Conservation (phyloP, 108 stramenopile species). For the Chaetoceros muelleri region DNA sequence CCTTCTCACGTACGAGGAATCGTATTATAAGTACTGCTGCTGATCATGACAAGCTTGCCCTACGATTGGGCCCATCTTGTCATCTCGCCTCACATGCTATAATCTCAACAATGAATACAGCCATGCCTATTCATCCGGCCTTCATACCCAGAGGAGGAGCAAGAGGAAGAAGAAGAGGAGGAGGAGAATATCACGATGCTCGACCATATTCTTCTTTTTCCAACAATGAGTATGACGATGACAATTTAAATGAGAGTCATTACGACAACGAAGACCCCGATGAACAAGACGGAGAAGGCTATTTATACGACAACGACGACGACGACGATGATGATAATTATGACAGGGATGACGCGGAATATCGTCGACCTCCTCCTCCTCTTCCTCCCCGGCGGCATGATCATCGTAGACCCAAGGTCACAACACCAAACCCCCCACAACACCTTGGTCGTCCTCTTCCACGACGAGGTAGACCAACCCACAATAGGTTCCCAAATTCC, state of each 20-base stretch:
- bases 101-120: no score
- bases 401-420: conserved; percentile 5
- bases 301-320: neutral
- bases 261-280: neutral
- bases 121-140: no score
- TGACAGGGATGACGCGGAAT: neutral
- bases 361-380: neutral
- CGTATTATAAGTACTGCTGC: no score
- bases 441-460: neutral
- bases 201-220: no score
- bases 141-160: neutral
- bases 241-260: conserved; percentile 4
- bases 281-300: neutral
- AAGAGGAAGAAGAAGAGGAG: neutral
- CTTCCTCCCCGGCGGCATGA: conserved; percentile 1
- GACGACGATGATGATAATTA: conserved; percentile 4
- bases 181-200: no score
- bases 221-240: conserved; percentile 14
- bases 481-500: conserved; percentile 3
- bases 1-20: no score
- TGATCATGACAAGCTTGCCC: no score
- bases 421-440: conserved; percentile 2
- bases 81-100: no score
- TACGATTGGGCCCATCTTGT: no score
- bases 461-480: neutral